A percentile compares a stretch with the other conserved stretches of the same genome.
Conservation (phyloP, 768 basidiomycete species). For the Phylloporus arenicola region DNA sequence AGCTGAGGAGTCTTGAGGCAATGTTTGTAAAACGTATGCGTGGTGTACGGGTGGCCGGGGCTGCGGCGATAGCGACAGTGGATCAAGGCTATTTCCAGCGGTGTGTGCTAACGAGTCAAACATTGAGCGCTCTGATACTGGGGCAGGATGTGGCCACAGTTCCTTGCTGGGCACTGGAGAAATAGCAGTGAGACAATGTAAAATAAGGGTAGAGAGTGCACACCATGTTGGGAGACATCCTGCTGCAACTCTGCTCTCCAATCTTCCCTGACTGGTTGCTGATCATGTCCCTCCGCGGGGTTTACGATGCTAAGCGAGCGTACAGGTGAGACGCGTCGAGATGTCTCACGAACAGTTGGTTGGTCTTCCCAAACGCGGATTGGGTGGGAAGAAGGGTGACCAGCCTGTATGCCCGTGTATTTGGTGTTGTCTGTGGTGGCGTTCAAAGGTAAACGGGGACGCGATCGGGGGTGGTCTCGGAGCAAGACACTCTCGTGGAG, state of each 20-base stretch:
- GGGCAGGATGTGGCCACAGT: background rate
- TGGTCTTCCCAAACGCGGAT: conserved; percentile 27
- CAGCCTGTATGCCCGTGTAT: background rate
- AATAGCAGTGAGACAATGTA: conserved; percentile 4
- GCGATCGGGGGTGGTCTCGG: conserved; percentile 7
- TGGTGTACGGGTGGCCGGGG: background rate
- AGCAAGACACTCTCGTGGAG: conserved; percentile 1
- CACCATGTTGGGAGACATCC: conserved; percentile 8
- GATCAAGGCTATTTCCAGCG: background rate
- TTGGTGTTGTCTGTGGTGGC: background rate
- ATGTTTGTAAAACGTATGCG: background rate
- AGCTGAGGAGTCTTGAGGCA: background rate
- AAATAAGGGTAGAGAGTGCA: background rate
- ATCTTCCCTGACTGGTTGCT: background rate
- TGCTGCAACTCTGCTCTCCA: background rate
- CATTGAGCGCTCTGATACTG: background rate
- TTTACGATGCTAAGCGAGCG: background rate
- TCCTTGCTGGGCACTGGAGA: conserved; percentile 4
- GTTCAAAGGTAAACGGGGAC: conserved; percentile 1
- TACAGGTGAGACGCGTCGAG: conserved; percentile 12
- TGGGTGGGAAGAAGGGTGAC: conserved; percentile 15
- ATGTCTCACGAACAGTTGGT: conserved; percentile 6
- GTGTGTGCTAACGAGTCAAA: background rate
- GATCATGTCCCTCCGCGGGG: background rate
- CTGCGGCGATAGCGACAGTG: background rate